A percentile compares a stretch with the other conserved stretches of the same genome.
phyloP scores from a whole-genome alignment of 1,284 basidiomycete genomes.

The Pseudozyma pruni region DNA sequence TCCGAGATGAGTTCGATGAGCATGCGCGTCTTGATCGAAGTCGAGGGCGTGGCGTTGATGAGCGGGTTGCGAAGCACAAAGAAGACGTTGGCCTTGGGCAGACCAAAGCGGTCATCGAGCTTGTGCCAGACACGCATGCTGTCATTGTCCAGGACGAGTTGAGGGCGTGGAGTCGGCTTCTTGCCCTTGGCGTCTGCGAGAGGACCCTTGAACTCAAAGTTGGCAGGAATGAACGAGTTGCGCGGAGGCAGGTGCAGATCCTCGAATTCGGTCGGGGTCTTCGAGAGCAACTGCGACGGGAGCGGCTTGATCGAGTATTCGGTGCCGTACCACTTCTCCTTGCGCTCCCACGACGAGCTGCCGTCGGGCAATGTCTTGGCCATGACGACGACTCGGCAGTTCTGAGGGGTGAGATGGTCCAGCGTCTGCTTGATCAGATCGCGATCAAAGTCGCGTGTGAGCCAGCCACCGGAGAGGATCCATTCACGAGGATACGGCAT shows the following conservation, averaged over 20 bases:
- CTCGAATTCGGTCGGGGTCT: conserved; percentile 41
- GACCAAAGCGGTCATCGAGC: conserved; percentile 66
- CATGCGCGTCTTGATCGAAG: conserved; percentile 73
- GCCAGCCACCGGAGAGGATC: conserved; percentile 78
- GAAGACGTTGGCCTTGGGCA: conserved; percentile 67
- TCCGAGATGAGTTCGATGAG: conserved; percentile 88
- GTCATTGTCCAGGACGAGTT: conserved; percentile 56
- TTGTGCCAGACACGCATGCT: conserved; percentile 66
- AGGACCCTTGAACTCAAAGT: conserved; percentile 54
- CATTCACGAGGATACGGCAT: conserved; percentile 84
- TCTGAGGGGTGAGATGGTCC: conserved; percentile 74
- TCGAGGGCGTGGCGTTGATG: conserved; percentile 66
- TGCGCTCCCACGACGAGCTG: conserved; percentile 51
- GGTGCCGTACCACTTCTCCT: conserved; percentile 67
- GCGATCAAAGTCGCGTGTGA: conserved; percentile 82
- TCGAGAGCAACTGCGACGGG: conserved; percentile 41
- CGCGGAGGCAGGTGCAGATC: conserved; percentile 62
- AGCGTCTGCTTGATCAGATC: conserved; percentile 77
- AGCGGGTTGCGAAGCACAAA: conserved; percentile 64
- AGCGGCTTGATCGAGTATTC: conserved; percentile 63
- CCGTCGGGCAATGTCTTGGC: conserved; percentile 71
- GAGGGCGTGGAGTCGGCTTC: conserved; percentile 59
- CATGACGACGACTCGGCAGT: conserved; percentile 81
- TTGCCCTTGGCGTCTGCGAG: conserved; percentile 33
- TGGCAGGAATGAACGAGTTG: conserved; percentile 64